Evolutionary conservation across 768 basidiomycete species (phyloP).

Genomic region (Xerocomellus chrysenteron): DNA sequence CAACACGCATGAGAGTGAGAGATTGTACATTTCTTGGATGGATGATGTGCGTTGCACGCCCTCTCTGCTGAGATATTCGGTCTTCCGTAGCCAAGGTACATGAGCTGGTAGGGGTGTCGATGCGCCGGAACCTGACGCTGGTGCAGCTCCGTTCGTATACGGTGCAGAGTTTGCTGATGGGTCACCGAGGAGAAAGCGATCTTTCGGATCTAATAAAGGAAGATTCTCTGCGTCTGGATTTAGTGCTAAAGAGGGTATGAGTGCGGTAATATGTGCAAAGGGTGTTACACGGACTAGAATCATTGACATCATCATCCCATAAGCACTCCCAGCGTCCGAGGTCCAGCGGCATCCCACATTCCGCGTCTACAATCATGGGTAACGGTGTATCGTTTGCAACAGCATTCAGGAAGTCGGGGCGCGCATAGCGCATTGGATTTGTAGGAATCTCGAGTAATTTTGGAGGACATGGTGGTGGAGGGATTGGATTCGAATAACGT

Average conservation of each 20-base stretch:
- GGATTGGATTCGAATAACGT: constrained; percentile 91
- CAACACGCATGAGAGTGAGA: neutral
- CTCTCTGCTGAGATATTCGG: constrained; percentile 80
- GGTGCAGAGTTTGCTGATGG: constrained; percentile 44
- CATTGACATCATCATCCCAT: constrained; percentile 78
- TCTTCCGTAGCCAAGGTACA: constrained; percentile 91
- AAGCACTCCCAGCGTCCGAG: constrained; percentile 78
- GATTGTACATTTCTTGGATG: constrained; percentile 56
- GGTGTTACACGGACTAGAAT: constrained; percentile 49
- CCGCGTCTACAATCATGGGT: constrained; percentile 96
- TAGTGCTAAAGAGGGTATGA: constrained; percentile 37
- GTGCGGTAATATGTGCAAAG: neutral
- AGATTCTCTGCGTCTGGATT: constrained; percentile 66
- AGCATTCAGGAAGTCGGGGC: constrained; percentile 79
- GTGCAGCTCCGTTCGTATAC: constrained; percentile 41
- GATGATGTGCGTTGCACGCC: constrained; percentile 44
- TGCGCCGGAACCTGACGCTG: constrained; percentile 36
- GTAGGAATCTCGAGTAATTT: constrained; percentile 93
- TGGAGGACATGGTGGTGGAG: constrained; percentile 95
- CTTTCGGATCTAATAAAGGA: constrained; percentile 68
- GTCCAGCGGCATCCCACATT: constrained; percentile 95
- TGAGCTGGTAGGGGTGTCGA: constrained; percentile 52
- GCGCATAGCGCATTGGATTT: constrained; percentile 81
- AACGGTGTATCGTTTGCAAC: constrained; percentile 79
- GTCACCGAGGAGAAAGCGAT: constrained; percentile 74